Conservation (phyloP, 2,329 filamentous ascomycete species). For the Penicillium vulpinum region DNA sequence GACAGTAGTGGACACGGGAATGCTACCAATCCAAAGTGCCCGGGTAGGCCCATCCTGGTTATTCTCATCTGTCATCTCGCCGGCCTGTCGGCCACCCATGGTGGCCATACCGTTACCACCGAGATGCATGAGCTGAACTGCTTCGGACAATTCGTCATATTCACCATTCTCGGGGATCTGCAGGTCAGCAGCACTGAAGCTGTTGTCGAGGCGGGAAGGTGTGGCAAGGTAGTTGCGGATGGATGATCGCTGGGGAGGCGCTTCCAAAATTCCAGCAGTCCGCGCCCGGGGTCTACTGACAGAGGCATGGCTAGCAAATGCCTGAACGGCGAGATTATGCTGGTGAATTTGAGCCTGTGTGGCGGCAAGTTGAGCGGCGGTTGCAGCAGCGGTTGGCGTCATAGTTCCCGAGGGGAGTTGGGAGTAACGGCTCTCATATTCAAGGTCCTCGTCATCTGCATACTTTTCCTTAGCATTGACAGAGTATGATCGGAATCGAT, state of each 20-base stretch:
- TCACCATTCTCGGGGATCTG: slow-evolving; percentile 72
- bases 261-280: slow-evolving; percentile 88
- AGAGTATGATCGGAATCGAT: slow-evolving; percentile 92
- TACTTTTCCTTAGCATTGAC: slow-evolving; percentile 99
- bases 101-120: slow-evolving; percentile 42
- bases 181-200: slow-evolving; percentile 73
- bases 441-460: slow-evolving; percentile 81
- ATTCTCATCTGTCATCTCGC: slow-evolving; percentile 72
- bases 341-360: slow-evolving; percentile 73
- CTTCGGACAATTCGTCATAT: slow-evolving; percentile 76
- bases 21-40: slow-evolving; percentile 95
- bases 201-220: slow-evolving; percentile 72
- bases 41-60: slow-evolving; percentile 86
- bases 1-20: slow-evolving; percentile 93
- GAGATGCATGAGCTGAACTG: slow-evolving; percentile 78
- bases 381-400: slow-evolving; percentile 58
- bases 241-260: slow-evolving; percentile 63
- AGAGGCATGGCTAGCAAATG: slow-evolving; percentile 81
- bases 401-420: slow-evolving; percentile 59
- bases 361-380: slow-evolving; percentile 59
- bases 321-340: slow-evolving; percentile 91
- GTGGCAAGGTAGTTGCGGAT: slow-evolving; percentile 74
- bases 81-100: slow-evolving; percentile 62
- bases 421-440: slow-evolving; percentile 63
- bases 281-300: slow-evolving; percentile 81